Evolutionary conservation across 768 basidiomycete genomes (phyloP).

Genomic region (Calvatia gigantea): DNA sequence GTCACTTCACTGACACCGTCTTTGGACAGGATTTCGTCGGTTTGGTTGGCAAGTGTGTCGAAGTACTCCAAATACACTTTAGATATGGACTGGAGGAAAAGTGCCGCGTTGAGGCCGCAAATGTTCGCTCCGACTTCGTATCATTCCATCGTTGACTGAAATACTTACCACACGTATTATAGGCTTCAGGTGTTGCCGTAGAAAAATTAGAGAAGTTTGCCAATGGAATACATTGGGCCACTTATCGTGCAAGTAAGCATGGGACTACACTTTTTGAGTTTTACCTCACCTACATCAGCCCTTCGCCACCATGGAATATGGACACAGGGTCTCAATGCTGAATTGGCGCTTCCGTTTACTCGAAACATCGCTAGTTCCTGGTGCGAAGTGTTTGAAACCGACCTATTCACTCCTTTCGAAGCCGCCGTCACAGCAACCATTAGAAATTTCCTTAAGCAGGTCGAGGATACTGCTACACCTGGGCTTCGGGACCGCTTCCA

Average conservation of each 20-base stretch:
- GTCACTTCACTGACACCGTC: background rate
- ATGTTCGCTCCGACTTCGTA: conserved; percentile 29
- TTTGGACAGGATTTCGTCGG: conserved; percentile 44
- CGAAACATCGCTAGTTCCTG: conserved; percentile 55
- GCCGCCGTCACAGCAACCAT: conserved; percentile 32
- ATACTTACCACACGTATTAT: conserved; percentile 7
- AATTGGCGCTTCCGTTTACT: conserved; percentile 55
- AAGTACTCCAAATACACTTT: conserved; percentile 44
- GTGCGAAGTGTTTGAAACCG: conserved; percentile 57
- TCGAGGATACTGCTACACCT: conserved; percentile 46
- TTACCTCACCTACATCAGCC: conserved; percentile 21
- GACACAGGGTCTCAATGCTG: conserved; percentile 56
- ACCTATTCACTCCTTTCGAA: conserved; percentile 50
- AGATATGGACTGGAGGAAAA: conserved; percentile 57
- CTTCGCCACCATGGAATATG: conserved; percentile 53
- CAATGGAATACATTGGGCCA: conserved; percentile 54
- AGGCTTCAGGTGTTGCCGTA: conserved; percentile 44
- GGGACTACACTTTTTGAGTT: background rate
- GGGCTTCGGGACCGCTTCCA: conserved; percentile 51
- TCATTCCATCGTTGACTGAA: background rate
- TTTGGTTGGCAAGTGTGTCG: conserved; percentile 41
- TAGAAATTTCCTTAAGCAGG: conserved; percentile 42
- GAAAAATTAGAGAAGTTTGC: conserved; percentile 47
- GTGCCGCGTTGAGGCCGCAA: conserved; percentile 46
- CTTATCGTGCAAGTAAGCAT: conserved; percentile 57